These are phyloP conservation scores for Fagopyrum esculentum DNA, from an alignment of 148 eudicot species.

Conservation along the genomic window DNA sequence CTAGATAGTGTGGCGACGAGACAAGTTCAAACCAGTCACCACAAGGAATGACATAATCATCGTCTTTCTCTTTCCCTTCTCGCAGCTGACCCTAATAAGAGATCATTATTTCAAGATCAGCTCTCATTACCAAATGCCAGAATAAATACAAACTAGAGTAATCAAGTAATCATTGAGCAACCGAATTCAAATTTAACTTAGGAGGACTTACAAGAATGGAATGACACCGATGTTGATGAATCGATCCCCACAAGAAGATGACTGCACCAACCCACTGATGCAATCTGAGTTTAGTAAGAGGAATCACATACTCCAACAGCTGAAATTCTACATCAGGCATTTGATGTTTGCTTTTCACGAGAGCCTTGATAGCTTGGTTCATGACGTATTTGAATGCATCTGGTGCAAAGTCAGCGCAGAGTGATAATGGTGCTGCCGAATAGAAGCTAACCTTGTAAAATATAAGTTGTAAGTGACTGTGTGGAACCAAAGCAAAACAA, in stretches of 20 bases:
- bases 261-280: conserved; percentile 66
- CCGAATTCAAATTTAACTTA: neutral
- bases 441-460: conserved; percentile 57
- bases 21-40: conserved; percentile 90
- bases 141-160: neutral
- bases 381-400: conserved; percentile 38
- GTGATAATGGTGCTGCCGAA: conserved; percentile 80
- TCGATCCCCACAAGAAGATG: conserved; percentile 78
- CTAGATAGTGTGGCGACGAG: conserved; percentile 86
- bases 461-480: neutral
- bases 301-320: conserved; percentile 38
- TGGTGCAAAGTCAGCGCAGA: conserved; percentile 56
- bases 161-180: neutral
- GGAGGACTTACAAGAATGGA: conserved; percentile 70
- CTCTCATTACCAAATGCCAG: neutral
- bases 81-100: conserved; percentile 63
- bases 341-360: conserved; percentile 54
- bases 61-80: conserved; percentile 34
- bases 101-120: neutral
- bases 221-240: conserved; percentile 82
- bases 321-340: conserved; percentile 38
- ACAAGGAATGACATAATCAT: conserved; percentile 57
- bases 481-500: neutral
- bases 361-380: conserved; percentile 39
- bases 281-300: conserved; percentile 64